phyloP scores from a whole-genome alignment of 371 early-diverging fungal species.

The Sanchytrium tribonematis region DNA sequence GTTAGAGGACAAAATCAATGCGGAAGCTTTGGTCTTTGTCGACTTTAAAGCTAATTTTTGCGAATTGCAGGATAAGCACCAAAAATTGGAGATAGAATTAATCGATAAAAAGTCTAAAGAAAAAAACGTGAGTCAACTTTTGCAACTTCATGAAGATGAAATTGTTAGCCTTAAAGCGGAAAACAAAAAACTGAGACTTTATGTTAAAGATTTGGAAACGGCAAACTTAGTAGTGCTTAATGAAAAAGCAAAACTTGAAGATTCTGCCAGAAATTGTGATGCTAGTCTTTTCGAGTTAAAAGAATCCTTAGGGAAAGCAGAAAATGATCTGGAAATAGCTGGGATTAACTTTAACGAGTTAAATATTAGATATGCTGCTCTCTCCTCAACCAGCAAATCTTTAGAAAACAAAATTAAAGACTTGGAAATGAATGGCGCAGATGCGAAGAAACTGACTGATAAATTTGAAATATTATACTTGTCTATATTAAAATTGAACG shows the following conservation, averaged over 20 bases:
- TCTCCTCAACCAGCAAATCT: not conserved
- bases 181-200: not conserved
- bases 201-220: not conserved
- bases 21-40: not conserved
- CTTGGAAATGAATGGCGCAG: not conserved
- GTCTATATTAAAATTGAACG: not conserved
- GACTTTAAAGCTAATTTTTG: not conserved
- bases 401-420: not conserved
- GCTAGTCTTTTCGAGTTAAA: not conserved
- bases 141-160: not conserved
- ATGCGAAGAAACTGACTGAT: not conserved
- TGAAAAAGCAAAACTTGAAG: not conserved
- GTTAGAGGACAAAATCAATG: not conserved
- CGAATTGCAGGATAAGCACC: not conserved
- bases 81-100: not conserved
- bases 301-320: not conserved
- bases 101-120: not conserved
- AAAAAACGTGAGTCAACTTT: not conserved
- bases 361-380: not conserved
- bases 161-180: not conserved
- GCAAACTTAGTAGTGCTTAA: too few species aligned
- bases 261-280: not conserved
- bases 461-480: not conserved
- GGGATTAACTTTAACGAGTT: not conserved
- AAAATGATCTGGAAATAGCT: not conserved